Evolutionary conservation across 495 filamentous ascomycete species (phyloP), one percentile per base, ranked within the genome.

Genomic region (Penicillium lagena): DNA sequence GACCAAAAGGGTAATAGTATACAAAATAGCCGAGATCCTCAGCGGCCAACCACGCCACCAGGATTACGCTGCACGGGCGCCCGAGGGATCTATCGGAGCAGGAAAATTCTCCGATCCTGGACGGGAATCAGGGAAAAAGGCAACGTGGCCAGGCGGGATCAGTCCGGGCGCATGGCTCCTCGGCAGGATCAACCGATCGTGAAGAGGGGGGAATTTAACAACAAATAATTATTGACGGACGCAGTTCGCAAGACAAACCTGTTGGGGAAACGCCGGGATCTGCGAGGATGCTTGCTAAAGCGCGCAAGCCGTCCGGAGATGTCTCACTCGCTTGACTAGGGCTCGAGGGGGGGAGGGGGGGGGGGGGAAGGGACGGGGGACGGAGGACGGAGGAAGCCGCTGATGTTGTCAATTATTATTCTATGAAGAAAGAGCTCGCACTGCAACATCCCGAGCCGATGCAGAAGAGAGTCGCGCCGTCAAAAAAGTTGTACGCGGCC

Each of bases 21-120:
- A 17, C 29, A 39, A 35, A 32, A 12, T 54, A 54, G 38, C 51
- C 54, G 54, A 57, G 54, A 54, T 42, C 42, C 42, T 40, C 46
- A 29, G 22, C 22, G 22, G 22, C 22, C 22, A 22, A 6, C 32
- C n/a, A 34, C 32, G 32, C 32, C 32, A 34, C 32, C n/a, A 12
- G 32, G 32, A 34, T 34, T 3, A 34, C 32, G 32, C 4, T 22
- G 22, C 22, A 22, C 22, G 22, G 22, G 22, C 22, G 22, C 7
- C 39, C 39, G n/a, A 28, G 39, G 10, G 15, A 14, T 12, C 13
- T 10, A 50, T 50, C 46, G 52, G 55, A 48, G 52, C 22, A 39
- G 36, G n/a, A 42, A 45, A 54, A 40, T 42, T 45, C 15, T 51
- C 50, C 56, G 53, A 39, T 36, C 40, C 40, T 11, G 32, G 10